Evolutionary conservation across 352 stramenopile species (phyloP).

Genomic region (Globisporangium cylindrosporum): DNA sequence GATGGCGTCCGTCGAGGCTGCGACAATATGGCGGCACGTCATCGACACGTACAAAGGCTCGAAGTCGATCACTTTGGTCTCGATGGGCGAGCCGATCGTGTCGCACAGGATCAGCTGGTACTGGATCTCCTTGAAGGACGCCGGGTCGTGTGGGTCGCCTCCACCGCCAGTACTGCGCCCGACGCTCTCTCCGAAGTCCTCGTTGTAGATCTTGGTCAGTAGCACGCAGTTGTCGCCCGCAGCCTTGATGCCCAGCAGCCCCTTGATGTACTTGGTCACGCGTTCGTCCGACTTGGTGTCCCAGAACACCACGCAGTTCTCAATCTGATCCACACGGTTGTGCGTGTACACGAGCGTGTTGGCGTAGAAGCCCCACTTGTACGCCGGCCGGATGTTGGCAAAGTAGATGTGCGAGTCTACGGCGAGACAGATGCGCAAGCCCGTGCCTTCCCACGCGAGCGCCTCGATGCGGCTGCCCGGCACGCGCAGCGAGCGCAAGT

Average conservation of each 20-base stretch:
- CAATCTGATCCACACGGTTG: conserved; percentile 84
- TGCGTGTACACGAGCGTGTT: conserved; percentile 92
- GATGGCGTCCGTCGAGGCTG: conserved; percentile 76
- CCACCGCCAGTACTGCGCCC: background rate
- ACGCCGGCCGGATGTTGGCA: conserved; percentile 91
- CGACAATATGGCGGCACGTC: conserved; percentile 82
- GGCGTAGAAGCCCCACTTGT: conserved; percentile 90
- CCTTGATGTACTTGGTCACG: conserved; percentile 86
- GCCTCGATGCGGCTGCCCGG: conserved; percentile 85
- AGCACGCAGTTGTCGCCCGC: conserved; percentile 86
- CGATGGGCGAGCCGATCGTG: conserved; percentile 77
- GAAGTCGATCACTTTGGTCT: conserved; percentile 85
- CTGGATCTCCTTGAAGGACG: conserved; percentile 60
- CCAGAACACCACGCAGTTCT: conserved; percentile 91
- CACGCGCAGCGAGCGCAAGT: conserved; percentile 87
- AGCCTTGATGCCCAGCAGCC: conserved; percentile 71
- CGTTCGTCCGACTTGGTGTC: conserved; percentile 86
- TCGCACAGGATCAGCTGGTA: conserved; percentile 88
- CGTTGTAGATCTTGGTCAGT: conserved; percentile 81
- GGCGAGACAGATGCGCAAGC: conserved; percentile 89
- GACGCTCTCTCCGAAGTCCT: conserved; percentile 44
- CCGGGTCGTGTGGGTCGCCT: conserved; percentile 16
- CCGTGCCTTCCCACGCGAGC: conserved; percentile 90
- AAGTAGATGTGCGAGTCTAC: conserved; percentile 96
- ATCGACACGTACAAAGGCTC: conserved; percentile 85